Percentiles rank a stretch among this genome's conserved stretches.
Conservation (phyloP, 345 rosid genomes). For the Combretum micranthum region DNA sequence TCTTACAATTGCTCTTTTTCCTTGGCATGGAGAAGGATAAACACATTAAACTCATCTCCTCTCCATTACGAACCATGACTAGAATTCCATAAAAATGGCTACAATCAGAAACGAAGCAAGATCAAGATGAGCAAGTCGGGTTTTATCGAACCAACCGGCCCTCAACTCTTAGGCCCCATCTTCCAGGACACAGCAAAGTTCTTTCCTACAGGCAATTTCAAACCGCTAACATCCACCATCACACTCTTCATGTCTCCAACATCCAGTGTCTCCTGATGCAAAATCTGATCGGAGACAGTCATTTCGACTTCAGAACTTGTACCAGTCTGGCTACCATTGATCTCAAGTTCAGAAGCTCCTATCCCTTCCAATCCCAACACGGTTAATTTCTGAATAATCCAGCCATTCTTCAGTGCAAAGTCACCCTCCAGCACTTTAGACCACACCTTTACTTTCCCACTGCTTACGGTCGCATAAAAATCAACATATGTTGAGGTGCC, state of each 20-base stretch:
- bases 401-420: constrained; percentile 68
- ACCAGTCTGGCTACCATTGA: constrained; percentile 32
- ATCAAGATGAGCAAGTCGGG: not conserved
- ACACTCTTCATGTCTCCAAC: constrained; percentile 32
- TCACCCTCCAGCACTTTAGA: constrained; percentile 68
- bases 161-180: constrained; percentile 27
- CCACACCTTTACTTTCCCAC: constrained; percentile 74
- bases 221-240: constrained; percentile 57
- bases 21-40: constrained; percentile 29
- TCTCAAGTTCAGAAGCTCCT: constrained; percentile 30
- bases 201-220: constrained; percentile 59
- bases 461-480: constrained; percentile 48
- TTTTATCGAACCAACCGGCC: not conserved
- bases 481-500: constrained; percentile 59
- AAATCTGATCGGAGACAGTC: constrained; percentile 37
- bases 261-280: constrained; percentile 23
- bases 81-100: too few species aligned
- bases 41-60: constrained; percentile 33
- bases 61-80: constrained; percentile 6
- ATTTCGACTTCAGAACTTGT: constrained; percentile 21
- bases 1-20: not conserved
- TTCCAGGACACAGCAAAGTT: constrained; percentile 66
- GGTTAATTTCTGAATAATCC: constrained; percentile 54
- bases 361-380: constrained; percentile 68
- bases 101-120: too few species aligned